phyloP scores from a whole-genome alignment of 2,329 filamentous ascomycete species.

The Exserohilum rostratum region DNA sequence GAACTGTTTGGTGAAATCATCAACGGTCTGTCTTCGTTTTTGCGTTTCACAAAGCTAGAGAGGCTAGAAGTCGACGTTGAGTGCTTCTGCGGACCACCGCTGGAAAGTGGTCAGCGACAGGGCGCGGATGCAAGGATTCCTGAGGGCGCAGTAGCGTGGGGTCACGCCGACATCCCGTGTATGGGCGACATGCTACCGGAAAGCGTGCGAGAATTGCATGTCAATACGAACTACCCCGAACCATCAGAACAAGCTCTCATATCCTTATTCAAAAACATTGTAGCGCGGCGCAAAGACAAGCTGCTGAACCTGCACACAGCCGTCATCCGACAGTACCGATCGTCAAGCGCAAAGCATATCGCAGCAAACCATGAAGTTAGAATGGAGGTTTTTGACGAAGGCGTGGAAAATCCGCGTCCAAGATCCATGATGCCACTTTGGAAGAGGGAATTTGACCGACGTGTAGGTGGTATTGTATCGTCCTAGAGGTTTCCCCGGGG shows the following conservation, averaged over 20 bases:
- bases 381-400: slow-evolving; percentile 33
- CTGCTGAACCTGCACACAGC: slow-evolving; percentile 24
- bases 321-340: slow-evolving; percentile 36
- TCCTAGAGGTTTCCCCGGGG: not conserved
- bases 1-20: slow-evolving; percentile 37
- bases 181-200: slow-evolving; percentile 43
- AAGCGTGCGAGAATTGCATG: slow-evolving; percentile 35
- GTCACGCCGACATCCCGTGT: slow-evolving; percentile 41
- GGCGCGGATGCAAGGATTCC: slow-evolving; percentile 28
- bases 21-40: slow-evolving; percentile 42
- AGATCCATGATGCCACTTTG: slow-evolving; percentile 41
- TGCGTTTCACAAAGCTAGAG: slow-evolving; percentile 29
- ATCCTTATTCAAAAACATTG: slow-evolving; percentile 41
- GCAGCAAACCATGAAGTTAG: slow-evolving; percentile 21
- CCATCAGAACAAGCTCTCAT: slow-evolving; percentile 29
- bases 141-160: slow-evolving; percentile 30
- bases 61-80: slow-evolving; percentile 40
- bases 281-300: slow-evolving; percentile 25
- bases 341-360: slow-evolving; percentile 21
- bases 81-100: slow-evolving; percentile 42
- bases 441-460: slow-evolving; percentile 38
- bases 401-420: slow-evolving; percentile 12
- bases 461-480: slow-evolving; percentile 30
- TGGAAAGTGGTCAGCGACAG: slow-evolving; percentile 41
- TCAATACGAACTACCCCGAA: slow-evolving; percentile 38